A percentile compares a stretch with the other conserved stretches of the same genome.
Conservation (phyloP, 768 basidiomycete species). For the Tylopilus cervinicoccineus region DNA sequence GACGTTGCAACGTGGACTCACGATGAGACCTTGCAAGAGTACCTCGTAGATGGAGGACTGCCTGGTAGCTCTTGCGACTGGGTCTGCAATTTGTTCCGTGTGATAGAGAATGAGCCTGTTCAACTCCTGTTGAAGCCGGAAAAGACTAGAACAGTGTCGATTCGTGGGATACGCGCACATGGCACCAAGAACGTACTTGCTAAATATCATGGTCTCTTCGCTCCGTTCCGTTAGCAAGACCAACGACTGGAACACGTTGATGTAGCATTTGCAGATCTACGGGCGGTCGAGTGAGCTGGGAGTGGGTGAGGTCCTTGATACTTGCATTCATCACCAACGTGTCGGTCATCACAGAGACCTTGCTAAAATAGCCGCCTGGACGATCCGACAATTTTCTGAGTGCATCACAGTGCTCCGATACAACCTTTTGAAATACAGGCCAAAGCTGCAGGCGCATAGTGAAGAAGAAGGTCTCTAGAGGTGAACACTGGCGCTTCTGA, state of each 20-base stretch:
- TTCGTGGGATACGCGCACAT: background rate
- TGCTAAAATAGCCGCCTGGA: conserved; percentile 57
- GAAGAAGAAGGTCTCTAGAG: conserved; percentile 80
- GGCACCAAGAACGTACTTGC: conserved; percentile 60
- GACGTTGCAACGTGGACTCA: conserved; percentile 36
- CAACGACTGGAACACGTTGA: conserved; percentile 76
- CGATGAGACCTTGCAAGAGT: conserved; percentile 72
- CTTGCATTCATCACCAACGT: conserved; percentile 57
- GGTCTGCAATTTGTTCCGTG: conserved; percentile 61
- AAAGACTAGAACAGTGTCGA: conserved; percentile 48
- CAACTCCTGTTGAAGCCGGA: conserved; percentile 82
- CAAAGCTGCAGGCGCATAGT: conserved; percentile 81
- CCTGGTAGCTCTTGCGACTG: conserved; percentile 59
- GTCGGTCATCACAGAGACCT: conserved; percentile 64
- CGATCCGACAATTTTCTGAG: conserved; percentile 83
- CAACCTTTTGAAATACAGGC: conserved; percentile 89
- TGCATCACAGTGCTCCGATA: conserved; percentile 79
- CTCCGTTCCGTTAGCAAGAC: conserved; percentile 76
- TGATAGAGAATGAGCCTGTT: conserved; percentile 72
- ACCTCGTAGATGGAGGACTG: conserved; percentile 71
- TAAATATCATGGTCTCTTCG: conserved; percentile 96
- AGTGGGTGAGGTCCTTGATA: background rate
- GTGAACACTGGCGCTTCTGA: conserved; percentile 71
- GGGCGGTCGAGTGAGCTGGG: background rate
- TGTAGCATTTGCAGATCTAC: conserved; percentile 74